Conservation (phyloP, 2,329 filamentous ascomycete genomes). For the Fusarium albidum region DNA sequence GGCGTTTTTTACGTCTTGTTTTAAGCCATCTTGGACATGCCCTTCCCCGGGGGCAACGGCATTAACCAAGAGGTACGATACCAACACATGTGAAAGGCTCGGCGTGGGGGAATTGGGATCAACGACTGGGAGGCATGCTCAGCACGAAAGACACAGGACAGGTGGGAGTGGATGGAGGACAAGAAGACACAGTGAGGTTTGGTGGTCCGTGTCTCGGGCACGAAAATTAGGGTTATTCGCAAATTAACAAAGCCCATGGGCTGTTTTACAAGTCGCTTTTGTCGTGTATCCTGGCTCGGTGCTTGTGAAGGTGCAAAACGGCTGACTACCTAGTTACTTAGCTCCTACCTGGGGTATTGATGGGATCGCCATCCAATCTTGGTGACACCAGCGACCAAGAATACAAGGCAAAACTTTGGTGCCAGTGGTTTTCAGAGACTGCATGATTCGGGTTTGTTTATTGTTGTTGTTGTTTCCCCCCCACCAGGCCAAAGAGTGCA, state of each 20-base stretch:
- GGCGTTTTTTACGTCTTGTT: slow-evolving; percentile 35
- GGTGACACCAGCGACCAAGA: not conserved
- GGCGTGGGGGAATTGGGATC: slow-evolving; percentile 23
- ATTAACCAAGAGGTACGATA: slow-evolving; percentile 38
- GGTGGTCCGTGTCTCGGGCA: slow-evolving; percentile 33
- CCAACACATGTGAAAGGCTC: slow-evolving; percentile 33
- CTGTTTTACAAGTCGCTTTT: slow-evolving; percentile 30
- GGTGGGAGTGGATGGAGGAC: slow-evolving; percentile 13
- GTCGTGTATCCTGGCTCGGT: slow-evolving; percentile 29
- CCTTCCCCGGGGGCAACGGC: slow-evolving; percentile 37
- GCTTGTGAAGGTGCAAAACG: slow-evolving; percentile 15
- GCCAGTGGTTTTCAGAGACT: not conserved
- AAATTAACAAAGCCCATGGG: slow-evolving; percentile 38
- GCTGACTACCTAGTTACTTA: slow-evolving; percentile 12
- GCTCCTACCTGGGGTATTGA: too few species aligned
- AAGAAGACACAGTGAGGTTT: slow-evolving; percentile 22
- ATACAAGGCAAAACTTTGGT: too few species aligned
- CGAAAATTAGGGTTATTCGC: slow-evolving; percentile 32
- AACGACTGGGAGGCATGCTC: slow-evolving; percentile 27
- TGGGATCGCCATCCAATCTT: not conserved
- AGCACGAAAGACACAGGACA: slow-evolving; percentile 2
- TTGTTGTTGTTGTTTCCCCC: too few species aligned
- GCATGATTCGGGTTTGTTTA: slow-evolving; percentile 20
- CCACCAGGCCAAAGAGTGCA: slow-evolving; percentile 2
- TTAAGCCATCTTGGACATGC: slow-evolving; percentile 33